Evolutionary conservation across 768 basidiomycete species (phyloP).

Genomic region (Rhizopogon rudus): DNA sequence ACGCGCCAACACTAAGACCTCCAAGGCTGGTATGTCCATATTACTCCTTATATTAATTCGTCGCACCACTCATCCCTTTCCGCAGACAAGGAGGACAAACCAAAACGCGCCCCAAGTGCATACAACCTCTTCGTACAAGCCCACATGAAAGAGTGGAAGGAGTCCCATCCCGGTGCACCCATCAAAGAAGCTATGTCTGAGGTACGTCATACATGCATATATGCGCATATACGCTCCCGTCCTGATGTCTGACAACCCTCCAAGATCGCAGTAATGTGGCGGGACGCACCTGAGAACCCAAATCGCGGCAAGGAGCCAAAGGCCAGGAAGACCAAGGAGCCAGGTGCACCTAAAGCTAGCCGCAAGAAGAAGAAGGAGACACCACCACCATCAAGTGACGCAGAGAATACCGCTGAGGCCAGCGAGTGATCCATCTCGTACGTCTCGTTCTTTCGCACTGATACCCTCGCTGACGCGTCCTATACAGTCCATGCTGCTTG

Average conservation of each 20-base stretch:
- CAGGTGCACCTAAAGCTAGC: background rate
- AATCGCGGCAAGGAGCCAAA: conserved; percentile 52
- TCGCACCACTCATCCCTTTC: background rate
- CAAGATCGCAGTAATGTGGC: conserved; percentile 56
- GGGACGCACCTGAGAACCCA: conserved; percentile 57
- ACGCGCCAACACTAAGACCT: conserved; percentile 41
- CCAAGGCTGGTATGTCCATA: conserved; percentile 28
- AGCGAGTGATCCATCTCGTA: conserved; percentile 12
- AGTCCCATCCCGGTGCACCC: conserved; percentile 40
- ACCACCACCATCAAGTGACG: conserved; percentile 16
- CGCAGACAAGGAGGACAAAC: conserved; percentile 38
- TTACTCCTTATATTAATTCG: background rate
- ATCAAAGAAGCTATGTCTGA: conserved; percentile 51
- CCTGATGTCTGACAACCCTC: conserved; percentile 3
- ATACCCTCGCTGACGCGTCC: background rate
- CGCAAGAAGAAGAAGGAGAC: conserved; percentile 12
- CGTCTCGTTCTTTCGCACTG: background rate
- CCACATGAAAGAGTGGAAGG: conserved; percentile 54
- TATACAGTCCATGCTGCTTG: background rate
- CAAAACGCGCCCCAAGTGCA: conserved; percentile 53
- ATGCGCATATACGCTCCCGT: conserved; percentile 1
- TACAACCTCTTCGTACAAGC: conserved; percentile 56
- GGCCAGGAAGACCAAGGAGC: conserved; percentile 38
- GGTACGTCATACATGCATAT: conserved; percentile 18
- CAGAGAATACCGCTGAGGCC: conserved; percentile 17